Percentiles rank a stretch among this genome's conserved stretches.
Evolutionary conservation across 176 grass and related monocot species (phyloP).

Genomic region (Dactylis glomerata): DNA sequence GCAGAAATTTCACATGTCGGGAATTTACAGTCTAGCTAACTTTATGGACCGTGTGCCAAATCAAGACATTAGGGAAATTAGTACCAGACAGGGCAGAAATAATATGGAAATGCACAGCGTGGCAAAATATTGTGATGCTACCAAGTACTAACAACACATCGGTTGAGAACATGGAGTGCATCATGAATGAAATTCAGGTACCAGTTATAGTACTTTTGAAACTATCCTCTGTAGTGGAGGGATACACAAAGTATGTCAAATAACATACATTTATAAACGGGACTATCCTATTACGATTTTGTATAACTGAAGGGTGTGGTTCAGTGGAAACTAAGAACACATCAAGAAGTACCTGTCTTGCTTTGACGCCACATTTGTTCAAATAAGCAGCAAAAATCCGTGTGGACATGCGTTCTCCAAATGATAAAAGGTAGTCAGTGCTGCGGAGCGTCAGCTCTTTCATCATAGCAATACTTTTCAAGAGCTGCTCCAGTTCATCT

Average conservation of each 20-base stretch:
- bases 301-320: background rate
- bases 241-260: background rate
- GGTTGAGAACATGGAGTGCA: background rate
- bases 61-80: slow-evolving; percentile 4
- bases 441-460: slow-evolving; percentile 90
- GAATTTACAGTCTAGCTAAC: slow-evolving; percentile 7
- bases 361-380: slow-evolving; percentile 79
- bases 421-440: slow-evolving; percentile 88
- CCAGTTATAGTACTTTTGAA: background rate
- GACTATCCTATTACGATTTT: background rate
- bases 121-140: background rate
- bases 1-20: background rate
- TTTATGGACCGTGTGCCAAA: background rate
- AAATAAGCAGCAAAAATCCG: slow-evolving; percentile 90
- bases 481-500: slow-evolving; percentile 82
- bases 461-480: slow-evolving; percentile 97
- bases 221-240: background rate
- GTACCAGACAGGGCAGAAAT: background rate
- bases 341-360: slow-evolving; percentile 55
- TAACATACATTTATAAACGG: background rate
- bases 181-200: background rate
- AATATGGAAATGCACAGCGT: background rate
- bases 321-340: slow-evolving; percentile 15
- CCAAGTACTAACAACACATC: background rate
- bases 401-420: slow-evolving; percentile 97